These are phyloP conservation scores for Pseudogymnoascus sp. DNA, from an alignment of 2,329 filamentous ascomycete species.

Conservation along the genomic window DNA sequence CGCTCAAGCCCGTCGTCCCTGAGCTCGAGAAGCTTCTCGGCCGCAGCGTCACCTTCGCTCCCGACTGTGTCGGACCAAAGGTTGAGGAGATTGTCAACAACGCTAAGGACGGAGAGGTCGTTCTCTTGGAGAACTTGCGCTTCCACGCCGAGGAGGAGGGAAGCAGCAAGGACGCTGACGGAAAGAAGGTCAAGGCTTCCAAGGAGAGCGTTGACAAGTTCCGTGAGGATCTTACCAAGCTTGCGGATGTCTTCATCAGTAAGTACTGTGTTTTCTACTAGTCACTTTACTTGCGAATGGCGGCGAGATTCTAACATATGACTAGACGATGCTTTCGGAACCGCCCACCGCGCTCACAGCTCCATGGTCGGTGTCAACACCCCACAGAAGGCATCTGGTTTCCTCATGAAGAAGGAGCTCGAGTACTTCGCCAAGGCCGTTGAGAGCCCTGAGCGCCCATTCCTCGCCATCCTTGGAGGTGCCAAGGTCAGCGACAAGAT, in stretches of 20 bases:
- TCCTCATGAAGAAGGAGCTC: slow-evolving; percentile 99
- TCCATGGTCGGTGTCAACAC: slow-evolving; percentile 98
- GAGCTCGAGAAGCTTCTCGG: slow-evolving; percentile 85
- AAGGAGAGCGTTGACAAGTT: slow-evolving; percentile 88
- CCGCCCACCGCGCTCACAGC: slow-evolving; percentile 95
- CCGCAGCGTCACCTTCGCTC: slow-evolving; percentile 77
- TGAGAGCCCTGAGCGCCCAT: slow-evolving; percentile 85
- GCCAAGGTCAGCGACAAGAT: slow-evolving; percentile 99
- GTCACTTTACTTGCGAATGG: slow-evolving; percentile 15
- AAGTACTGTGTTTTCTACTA: slow-evolving; percentile 34
- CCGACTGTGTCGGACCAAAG: slow-evolving; percentile 83
- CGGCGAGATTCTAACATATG: slow-evolving; percentile 14
- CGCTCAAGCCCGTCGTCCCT: slow-evolving; percentile 80
- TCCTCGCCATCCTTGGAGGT: slow-evolving; percentile 96
- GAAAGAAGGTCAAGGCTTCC: slow-evolving; percentile 97
- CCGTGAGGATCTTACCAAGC: slow-evolving; percentile 86
- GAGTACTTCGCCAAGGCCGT: slow-evolving; percentile 98
- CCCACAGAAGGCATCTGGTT: slow-evolving; percentile 92
- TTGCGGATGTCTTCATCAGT: slow-evolving; percentile 97
- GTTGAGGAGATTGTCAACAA: slow-evolving; percentile 84
- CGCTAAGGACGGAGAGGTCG: slow-evolving; percentile 70
- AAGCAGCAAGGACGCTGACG: slow-evolving; percentile 83
- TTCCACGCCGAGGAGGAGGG: slow-evolving; percentile 99
- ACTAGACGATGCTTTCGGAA: slow-evolving; percentile 93
- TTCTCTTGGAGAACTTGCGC: slow-evolving; percentile 94